Evolutionary conservation across 768 basidiomycete species (phyloP).

Genomic region (Lactarius pseudohatsudake): DNA sequence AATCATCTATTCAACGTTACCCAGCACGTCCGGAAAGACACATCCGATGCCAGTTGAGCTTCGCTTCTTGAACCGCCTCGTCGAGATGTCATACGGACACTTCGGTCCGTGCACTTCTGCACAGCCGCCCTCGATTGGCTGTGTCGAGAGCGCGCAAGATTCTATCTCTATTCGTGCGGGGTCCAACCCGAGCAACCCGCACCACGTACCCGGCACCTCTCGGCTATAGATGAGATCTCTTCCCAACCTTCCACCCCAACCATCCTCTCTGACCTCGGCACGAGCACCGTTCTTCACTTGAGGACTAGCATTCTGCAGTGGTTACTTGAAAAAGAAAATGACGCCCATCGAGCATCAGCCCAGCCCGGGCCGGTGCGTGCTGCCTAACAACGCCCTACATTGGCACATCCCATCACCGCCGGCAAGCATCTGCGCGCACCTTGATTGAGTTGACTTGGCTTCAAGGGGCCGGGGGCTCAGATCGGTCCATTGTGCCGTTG

Average conservation of each 20-base stretch:
- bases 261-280: not conserved
- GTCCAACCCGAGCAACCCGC: not conserved
- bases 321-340: not conserved
- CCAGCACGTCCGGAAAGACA: not conserved
- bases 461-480: not conserved
- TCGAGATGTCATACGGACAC: not conserved
- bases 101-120: slow-evolving; percentile 12
- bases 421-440: not conserved
- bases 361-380: not conserved
- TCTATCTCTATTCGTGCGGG: not conserved
- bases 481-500: not conserved
- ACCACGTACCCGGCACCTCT: not conserved
- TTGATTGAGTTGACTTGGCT: not conserved
- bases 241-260: not conserved
- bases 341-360: not conserved
- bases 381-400: not conserved
- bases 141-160: slow-evolving; percentile 11
- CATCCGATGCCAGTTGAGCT: not conserved
- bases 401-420: not conserved
- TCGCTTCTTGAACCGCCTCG: not conserved
- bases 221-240: slow-evolving; percentile 15
- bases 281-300: not conserved
- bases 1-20: not conserved
- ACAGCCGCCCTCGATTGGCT: slow-evolving; percentile 1
- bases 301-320: not conserved